Evolutionary conservation across 1,139 yeast genomes (phyloP).

Genomic region (Scheffersomyces cryptocercus): DNA sequence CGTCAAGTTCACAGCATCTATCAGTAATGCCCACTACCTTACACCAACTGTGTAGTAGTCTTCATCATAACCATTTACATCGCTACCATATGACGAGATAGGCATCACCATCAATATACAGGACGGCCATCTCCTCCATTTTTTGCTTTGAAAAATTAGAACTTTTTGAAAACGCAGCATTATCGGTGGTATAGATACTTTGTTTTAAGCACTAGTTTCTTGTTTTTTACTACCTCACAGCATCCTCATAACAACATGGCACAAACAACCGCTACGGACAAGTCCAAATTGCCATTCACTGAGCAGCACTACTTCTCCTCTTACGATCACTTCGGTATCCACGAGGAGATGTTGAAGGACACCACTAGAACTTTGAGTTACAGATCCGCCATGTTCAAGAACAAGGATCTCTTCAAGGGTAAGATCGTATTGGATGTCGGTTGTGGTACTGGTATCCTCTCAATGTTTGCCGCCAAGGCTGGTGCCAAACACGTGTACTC

Average conservation of each 20-base stretch:
- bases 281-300: constrained; percentile 52
- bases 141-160: no score
- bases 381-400: constrained; percentile 89
- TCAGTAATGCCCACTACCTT: no score
- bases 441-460: constrained; percentile 95
- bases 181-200: no score
- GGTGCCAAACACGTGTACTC: constrained; percentile 98
- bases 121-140: no score
- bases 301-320: constrained; percentile 95
- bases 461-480: constrained; percentile 98
- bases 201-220: no score
- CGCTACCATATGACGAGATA: no score
- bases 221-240: no score
- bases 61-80: no score
- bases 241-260: neutral
- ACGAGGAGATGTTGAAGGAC: constrained; percentile 98
- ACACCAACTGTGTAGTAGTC: no score
- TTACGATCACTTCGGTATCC: constrained; percentile 96
- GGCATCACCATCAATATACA: no score
- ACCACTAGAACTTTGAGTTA: constrained; percentile 89
- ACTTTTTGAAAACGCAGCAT: no score
- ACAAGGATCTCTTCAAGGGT: constrained; percentile 85
- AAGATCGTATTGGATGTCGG: constrained; percentile 98
- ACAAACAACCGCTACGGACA: constrained; percentile 47
- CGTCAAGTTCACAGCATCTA: no score